Evolutionary conservation across 2,329 filamentous ascomycete genomes (phyloP).

Genomic region (Plectosphaerella cucumerina): DNA sequence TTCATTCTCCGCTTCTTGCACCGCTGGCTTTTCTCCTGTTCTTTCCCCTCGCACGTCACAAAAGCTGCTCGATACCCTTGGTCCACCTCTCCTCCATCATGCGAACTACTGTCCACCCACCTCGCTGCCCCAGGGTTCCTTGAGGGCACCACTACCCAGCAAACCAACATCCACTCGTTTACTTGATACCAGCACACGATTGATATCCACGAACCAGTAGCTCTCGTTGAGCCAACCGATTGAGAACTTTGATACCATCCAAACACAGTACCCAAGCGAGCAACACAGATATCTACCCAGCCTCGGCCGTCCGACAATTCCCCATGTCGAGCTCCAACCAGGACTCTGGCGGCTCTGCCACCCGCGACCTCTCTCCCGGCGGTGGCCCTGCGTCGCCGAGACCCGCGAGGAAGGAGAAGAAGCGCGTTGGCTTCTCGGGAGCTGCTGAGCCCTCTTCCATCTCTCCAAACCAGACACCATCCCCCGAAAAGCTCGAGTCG

Average conservation of each 20-base stretch:
- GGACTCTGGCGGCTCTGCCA: background rate
- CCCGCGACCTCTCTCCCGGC: background rate
- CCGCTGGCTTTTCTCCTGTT: background rate
- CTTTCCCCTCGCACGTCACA: background rate
- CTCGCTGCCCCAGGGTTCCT: background rate
- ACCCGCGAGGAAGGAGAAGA: constrained; percentile 30
- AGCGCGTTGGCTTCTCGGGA: constrained; percentile 29
- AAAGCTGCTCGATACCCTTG: background rate
- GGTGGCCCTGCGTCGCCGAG: background rate
- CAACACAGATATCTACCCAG: background rate
- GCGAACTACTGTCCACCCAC: background rate
- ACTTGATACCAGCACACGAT: background rate
- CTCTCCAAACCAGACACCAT: constrained; percentile 7
- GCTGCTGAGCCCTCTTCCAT: constrained; percentile 8
- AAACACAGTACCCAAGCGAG: background rate
- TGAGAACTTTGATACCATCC: no score
- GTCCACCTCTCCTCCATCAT: background rate
- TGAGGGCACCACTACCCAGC: background rate
- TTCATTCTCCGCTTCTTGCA: background rate
- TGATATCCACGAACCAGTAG: no score
- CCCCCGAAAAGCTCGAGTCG: constrained; percentile 6
- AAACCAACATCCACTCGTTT: background rate
- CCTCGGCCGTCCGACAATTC: background rate
- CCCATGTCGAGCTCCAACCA: background rate
- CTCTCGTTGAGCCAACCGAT: no score